Evolutionary conservation across 805 yeast species (phyloP).

Genomic region (Candida wancherniae): DNA sequence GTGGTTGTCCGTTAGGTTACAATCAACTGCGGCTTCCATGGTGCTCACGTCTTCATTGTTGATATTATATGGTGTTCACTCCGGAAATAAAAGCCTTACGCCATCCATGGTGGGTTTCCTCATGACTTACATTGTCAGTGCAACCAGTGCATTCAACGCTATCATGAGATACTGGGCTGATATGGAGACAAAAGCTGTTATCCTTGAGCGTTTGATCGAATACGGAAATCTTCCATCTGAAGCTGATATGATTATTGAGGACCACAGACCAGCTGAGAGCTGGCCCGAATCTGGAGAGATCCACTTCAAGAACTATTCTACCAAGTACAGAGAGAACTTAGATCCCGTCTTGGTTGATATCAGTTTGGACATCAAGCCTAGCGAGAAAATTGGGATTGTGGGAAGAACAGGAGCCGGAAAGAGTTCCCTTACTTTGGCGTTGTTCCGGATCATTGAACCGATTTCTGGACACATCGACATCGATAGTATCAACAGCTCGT

Average conservation of each 20-base stretch:
- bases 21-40: slow-evolving; percentile 30
- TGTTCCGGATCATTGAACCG: slow-evolving; percentile 27
- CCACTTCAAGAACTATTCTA: slow-evolving; percentile 20
- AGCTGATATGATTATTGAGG: slow-evolving; percentile 17
- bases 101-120: slow-evolving; percentile 36
- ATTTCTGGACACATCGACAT: slow-evolving; percentile 22
- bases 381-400: slow-evolving; percentile 27
- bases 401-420: slow-evolving; percentile 32
- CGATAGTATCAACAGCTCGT: slow-evolving; percentile 20
- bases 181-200: slow-evolving; percentile 30
- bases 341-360: slow-evolving; percentile 25
- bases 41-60: slow-evolving; percentile 27
- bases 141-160: slow-evolving; percentile 27
- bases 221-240: slow-evolving; percentile 28
- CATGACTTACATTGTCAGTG: slow-evolving; percentile 31
- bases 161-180: slow-evolving; percentile 33
- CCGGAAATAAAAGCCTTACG: slow-evolving; percentile 18
- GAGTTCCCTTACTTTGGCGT: slow-evolving; percentile 24
- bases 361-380: slow-evolving; percentile 18
- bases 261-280: slow-evolving; percentile 24
- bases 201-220: slow-evolving; percentile 35
- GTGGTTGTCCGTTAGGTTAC: slow-evolving; percentile 37
- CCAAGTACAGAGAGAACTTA: slow-evolving; percentile 22
- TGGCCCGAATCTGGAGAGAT: slow-evolving; percentile 25
- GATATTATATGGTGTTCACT: slow-evolving; percentile 23